Evolutionary conservation across 1,284 basidiomycete species (phyloP).

Genomic region (Omphalotus olearius): DNA sequence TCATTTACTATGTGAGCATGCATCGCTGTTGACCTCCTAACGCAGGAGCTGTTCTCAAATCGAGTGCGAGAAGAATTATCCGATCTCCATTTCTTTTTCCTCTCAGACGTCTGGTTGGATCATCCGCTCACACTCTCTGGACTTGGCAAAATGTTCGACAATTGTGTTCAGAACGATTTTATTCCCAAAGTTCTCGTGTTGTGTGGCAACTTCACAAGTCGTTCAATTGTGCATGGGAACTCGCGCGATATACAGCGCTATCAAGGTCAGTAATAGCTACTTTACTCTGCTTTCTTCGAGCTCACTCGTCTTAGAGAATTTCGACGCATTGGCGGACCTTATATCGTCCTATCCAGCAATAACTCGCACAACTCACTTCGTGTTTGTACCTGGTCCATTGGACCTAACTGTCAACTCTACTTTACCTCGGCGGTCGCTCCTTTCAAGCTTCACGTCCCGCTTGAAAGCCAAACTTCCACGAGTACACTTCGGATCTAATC

Average conservation of each 20-base stretch:
- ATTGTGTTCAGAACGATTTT: conserved; percentile 85
- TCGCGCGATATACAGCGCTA: conserved; percentile 79
- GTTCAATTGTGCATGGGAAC: conserved; percentile 75
- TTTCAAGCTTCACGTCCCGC: conserved; percentile 68
- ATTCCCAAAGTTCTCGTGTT: conserved; percentile 86
- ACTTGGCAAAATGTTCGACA: conserved; percentile 83
- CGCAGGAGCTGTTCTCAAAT: conserved; percentile 52
- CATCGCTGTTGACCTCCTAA: conserved; percentile 5
- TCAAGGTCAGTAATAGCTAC: conserved; percentile 53
- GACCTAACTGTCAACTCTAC: conserved; percentile 79
- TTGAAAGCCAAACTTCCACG: conserved; percentile 73
- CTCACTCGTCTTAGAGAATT: conserved; percentile 50
- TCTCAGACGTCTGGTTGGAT: conserved; percentile 96
- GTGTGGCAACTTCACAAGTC: conserved; percentile 93
- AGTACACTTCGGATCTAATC: conserved; percentile 84
- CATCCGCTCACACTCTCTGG: conserved; percentile 79
- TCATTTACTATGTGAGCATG: background rate
- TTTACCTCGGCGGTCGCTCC: conserved; percentile 77
- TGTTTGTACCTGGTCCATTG: conserved; percentile 91
- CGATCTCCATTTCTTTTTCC: conserved; percentile 87
- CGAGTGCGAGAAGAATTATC: conserved; percentile 65
- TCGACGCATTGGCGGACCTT: conserved; percentile 82
- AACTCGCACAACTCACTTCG: conserved; percentile 79
- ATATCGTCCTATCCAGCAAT: conserved; percentile 79
- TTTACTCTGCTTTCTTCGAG: background rate